Evolutionary conservation across 306 rosid species (phyloP).

Genomic region (Cicer bijugum): DNA sequence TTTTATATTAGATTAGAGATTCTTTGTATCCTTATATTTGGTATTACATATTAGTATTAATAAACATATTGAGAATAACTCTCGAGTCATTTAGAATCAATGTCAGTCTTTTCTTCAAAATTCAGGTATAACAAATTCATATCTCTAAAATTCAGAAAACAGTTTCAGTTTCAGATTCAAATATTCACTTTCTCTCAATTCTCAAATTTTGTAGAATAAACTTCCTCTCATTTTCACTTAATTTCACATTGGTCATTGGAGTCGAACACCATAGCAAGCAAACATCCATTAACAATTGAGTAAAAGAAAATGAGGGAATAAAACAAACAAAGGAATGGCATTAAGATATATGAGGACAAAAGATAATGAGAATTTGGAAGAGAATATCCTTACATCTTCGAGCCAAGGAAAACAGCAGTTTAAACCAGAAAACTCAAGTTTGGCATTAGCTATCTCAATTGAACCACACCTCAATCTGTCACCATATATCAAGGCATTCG

Average conservation of each 20-base stretch:
- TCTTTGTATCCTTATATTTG: no score
- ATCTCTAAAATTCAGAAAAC: not conserved
- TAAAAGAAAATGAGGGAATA: not conserved
- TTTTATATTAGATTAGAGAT: no score
- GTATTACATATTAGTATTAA: no score
- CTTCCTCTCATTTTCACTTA: not conserved
- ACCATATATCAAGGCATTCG: conserved; percentile 92
- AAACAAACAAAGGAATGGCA: not conserved
- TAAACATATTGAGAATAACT: not conserved
- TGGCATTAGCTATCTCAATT: conserved; percentile 70
- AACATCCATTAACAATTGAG: not conserved
- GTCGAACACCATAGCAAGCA: not conserved
- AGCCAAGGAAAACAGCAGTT: conserved; percentile 69
- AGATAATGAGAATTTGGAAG: conserved; percentile 36
- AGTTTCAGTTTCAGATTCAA: not conserved
- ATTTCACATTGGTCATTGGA: not conserved
- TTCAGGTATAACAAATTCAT: not conserved
- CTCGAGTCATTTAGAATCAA: not conserved
- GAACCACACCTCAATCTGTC: conserved; percentile 92
- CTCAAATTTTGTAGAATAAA: not conserved
- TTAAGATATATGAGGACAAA: not conserved
- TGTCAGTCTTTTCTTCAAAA: not conserved
- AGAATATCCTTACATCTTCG: conserved; percentile 59
- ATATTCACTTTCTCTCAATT: not conserved
- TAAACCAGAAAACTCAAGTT: conserved; percentile 61